Base-by-base conservation (phyloP, 208 protist genomes). In the Porcisia hertigi region DNA sequence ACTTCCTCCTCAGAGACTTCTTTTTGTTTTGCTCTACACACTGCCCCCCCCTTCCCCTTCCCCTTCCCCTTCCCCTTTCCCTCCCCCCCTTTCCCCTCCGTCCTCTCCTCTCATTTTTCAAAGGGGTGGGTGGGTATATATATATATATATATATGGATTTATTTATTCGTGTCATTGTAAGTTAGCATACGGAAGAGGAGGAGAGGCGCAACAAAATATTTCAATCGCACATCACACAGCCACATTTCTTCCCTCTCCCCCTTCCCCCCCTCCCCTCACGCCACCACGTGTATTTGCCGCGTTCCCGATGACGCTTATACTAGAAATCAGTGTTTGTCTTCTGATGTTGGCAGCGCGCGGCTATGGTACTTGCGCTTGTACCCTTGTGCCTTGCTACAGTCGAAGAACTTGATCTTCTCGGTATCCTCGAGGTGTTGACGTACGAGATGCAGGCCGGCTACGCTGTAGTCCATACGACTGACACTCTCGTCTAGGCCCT, bases 321-420 rank as follows among this genome's bases (percentile, higher is more conserved):
- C 25, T 39, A 41, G 16, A 11, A 16, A 23, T 49, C 45, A 74
- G 53, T 74, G 36, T 34, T 74, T 74, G 58, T 62, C 71, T n/a
- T 75, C 52, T 49, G 59, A 57, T 16, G 54, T 57, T 2, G 74
- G 73, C 25, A 95, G 65, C 0, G 81, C 88, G 41, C 88, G 88
- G 65, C 74, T 88, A 80, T 96, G 89, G 52, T 94, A 96, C 83
- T 89, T 91, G 67, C 89, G 88, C 81, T 93, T 96, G 77, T 94
- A 78, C 59, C 92, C 92, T 73, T 96, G 92, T 53, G 89, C 89
- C 78, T 93, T 94, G 75, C 88, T 93, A 43, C 90, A 59, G 66
- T 96, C 92, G 72, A 92, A 94, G 81, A 96, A 96, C 57, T 87
- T 85, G 30, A 92, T 73, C 75, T 92, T 92, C 11, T 89, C 89